phyloP scores from a whole-genome alignment of 177 flowering plant genomes.

The Vitis hybrid region DNA sequence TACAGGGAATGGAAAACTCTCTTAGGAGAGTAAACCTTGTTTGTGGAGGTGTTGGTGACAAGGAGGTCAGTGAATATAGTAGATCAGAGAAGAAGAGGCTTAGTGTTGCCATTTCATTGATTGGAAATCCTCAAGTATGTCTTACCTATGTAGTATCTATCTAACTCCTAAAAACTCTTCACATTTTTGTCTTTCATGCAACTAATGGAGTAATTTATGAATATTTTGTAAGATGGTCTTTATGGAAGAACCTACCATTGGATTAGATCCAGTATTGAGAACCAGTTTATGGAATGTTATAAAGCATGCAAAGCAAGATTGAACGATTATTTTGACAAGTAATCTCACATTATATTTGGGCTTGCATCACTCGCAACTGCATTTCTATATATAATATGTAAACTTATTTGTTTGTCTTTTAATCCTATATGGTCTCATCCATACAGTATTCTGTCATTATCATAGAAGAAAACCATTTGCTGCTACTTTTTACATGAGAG shows the following conservation, averaged over 20 bases:
- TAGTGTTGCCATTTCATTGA: slow-evolving; percentile 15
- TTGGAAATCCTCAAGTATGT: too few species aligned
- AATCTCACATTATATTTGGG: not conserved
- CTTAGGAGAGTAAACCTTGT: slow-evolving; percentile 7
- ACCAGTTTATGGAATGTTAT: not conserved
- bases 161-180: too few species aligned
- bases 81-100: slow-evolving; percentile 18
- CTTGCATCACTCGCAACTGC: too few species aligned
- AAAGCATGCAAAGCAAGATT: not conserved
- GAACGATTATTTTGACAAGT: not conserved
- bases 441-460: too few species aligned
- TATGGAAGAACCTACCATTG: not conserved
- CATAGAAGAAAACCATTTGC: too few species aligned
- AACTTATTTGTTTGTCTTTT: not conserved
- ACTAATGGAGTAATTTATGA: too few species aligned
- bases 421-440: too few species aligned
- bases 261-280: not conserved
- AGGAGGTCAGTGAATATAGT: slow-evolving; percentile 8
- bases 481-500: too few species aligned
- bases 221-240: not conserved
- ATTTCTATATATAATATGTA: not conserved
- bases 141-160: too few species aligned
- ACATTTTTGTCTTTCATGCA: not conserved
- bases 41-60: slow-evolving; percentile 10
- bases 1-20: slow-evolving; percentile 11